Evolutionary conservation across 2,329 filamentous ascomycete species (phyloP), one percentile per base, ranked within the genome.

Genomic region (Xylariaceae sp.): DNA sequence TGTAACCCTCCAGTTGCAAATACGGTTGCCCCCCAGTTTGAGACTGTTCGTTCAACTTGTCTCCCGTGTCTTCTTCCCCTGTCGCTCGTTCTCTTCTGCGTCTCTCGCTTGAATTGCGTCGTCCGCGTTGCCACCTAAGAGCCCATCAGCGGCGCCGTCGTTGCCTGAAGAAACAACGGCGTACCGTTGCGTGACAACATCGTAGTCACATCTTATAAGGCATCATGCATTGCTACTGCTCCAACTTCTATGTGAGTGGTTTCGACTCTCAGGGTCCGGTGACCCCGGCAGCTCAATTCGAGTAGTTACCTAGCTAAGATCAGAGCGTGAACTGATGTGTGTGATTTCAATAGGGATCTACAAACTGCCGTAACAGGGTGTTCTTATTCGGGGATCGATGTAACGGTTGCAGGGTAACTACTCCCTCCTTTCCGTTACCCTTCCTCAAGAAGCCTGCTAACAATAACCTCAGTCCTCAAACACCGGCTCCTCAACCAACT

Each of bases 341-440:
- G n/a, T n/a, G n/a, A n/a, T 9, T 18, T 7, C 35, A 50, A 64
- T 30, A 71, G 69, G 66, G 65, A 48, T 50, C 62, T 9, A 59
- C 64, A 47, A 66, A 71, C 61, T 72, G 69, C 65, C 65, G 66
- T 49, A 72, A 71, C 56, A 68, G 64, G 61, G 69, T 72, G 50
- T 17, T 61, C 10, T 54, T 64, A 17, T 72, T 72, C 51, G 69
- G 69, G n/a, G 65, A 70, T 44, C 63, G 68, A 15, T 72, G 69
- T 51, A 60, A 64, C 35, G 57, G 66, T 6, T 72, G 69, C 57
- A 64, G 61, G 51, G 69, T 70, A 67, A 10, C 67, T 51, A 13
- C 9, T 10, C 35, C n/a, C 10, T 44, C 3, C n/a, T 13, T 53
- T 18, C 55, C 37, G 8, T 7, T 41, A 9, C 2, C 37, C 8